These are phyloP conservation scores for Cydonia oblonga DNA, from an alignment of 331 rosid species.

Conservation along the genomic window DNA sequence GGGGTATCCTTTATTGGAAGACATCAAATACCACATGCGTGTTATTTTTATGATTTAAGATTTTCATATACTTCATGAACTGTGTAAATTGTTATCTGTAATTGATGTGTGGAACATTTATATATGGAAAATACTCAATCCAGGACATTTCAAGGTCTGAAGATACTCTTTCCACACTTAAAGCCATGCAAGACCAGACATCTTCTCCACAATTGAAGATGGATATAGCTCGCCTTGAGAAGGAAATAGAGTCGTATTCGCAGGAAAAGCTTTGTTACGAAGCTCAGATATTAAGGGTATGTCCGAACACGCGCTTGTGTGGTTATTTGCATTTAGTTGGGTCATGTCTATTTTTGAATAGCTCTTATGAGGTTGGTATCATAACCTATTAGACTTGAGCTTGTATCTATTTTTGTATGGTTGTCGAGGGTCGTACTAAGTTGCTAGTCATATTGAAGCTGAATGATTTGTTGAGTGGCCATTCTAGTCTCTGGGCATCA, in stretches of 20 bases:
- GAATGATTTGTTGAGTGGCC: background rate
- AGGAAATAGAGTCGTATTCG: constrained; percentile 65
- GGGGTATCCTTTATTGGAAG: background rate
- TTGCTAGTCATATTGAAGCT: background rate
- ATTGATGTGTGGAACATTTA: constrained; percentile 2
- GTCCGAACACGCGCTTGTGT: background rate
- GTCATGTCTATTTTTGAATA: background rate
- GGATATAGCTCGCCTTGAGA: constrained; percentile 78
- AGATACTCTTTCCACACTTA: constrained; percentile 77
- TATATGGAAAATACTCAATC: constrained; percentile 7
- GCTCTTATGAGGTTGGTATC: background rate
- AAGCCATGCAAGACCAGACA: constrained; percentile 57
- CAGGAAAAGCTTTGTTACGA: constrained; percentile 86
- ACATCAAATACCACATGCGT: background rate
- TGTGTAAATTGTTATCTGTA: background rate
- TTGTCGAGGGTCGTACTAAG: no score
- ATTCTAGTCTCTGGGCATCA: background rate
- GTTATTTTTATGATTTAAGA: background rate
- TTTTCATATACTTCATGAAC: constrained; percentile 2
- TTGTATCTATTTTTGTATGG: background rate
- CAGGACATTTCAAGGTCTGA: constrained; percentile 87
- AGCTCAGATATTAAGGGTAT: constrained; percentile 91
- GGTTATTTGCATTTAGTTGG: background rate
- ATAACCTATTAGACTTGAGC: background rate
- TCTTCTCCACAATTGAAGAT: constrained; percentile 44